phyloP scores from a whole-genome alignment of 441 rosid species.

The Pelargonium australe region DNA sequence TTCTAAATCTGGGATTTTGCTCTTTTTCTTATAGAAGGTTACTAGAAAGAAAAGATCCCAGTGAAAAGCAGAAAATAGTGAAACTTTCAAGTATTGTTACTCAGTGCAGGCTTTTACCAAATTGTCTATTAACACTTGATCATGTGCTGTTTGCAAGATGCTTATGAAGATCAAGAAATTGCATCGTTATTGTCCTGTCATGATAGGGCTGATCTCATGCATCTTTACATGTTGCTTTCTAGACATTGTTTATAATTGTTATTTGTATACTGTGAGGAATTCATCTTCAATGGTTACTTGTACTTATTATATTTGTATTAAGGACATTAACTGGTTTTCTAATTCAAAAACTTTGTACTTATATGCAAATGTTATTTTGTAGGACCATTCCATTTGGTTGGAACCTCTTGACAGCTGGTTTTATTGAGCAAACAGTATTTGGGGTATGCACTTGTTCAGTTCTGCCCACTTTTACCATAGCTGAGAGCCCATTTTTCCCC shows the following conservation, averaged over 20 bases:
- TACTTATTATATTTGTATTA: not conserved
- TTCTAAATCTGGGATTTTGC: not conserved
- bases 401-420: conserved; percentile 91
- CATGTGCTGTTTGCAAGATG: not conserved
- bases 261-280: not conserved
- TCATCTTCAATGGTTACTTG: not conserved
- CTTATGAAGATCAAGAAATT: not conserved
- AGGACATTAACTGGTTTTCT: not conserved
- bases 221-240: not conserved
- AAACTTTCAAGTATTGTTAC: not conserved
- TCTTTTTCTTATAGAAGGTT: not conserved
- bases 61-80: not conserved
- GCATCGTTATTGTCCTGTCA: not conserved
- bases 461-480: not conserved
- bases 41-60: not conserved
- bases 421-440: conserved; percentile 65
- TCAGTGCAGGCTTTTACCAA: not conserved
- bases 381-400: conserved; percentile 98
- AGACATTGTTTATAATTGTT: not conserved
- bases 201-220: not conserved
- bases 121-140: not conserved
- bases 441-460: conserved; percentile 48
- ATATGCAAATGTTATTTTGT: conserved; percentile 19
- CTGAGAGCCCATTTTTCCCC: not conserved
- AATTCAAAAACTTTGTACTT: not conserved